Evolutionary conservation across 176 grass and related monocot species (phyloP).

Genomic region (Oryza longistaminata): DNA sequence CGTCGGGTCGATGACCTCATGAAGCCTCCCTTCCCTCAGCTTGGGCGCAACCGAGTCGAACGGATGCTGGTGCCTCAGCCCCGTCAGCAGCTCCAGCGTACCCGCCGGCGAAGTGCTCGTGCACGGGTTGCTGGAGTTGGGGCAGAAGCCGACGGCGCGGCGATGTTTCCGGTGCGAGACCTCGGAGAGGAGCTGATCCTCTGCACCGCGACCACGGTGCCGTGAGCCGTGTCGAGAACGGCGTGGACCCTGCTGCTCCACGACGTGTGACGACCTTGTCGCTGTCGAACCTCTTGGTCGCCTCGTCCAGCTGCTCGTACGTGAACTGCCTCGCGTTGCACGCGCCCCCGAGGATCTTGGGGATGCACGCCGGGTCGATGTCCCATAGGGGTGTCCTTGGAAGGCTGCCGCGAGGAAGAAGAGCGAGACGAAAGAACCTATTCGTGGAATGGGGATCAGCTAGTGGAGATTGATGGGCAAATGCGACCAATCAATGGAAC

Average conservation of each 20-base stretch:
- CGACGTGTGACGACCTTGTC: slow-evolving; percentile 41
- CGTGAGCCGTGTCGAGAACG: slow-evolving; percentile 48
- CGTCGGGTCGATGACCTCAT: slow-evolving; percentile 78
- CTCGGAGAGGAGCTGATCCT: slow-evolving; percentile 67
- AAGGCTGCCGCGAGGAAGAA: slow-evolving; percentile 69
- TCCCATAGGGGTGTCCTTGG: slow-evolving; percentile 57
- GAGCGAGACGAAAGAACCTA: slow-evolving; percentile 66
- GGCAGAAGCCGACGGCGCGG: slow-evolving; percentile 79
- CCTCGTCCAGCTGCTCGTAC: slow-evolving; percentile 86
- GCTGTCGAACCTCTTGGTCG: slow-evolving; percentile 52
- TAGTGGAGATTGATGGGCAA: background rate
- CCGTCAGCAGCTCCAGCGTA: slow-evolving; percentile 75
- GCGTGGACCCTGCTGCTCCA: slow-evolving; percentile 53
- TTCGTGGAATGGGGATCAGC: background rate
- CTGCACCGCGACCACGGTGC: slow-evolving; percentile 74
- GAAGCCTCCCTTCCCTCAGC: slow-evolving; percentile 58
- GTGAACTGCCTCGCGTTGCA: slow-evolving; percentile 72
- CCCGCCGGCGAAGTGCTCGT: slow-evolving; percentile 78
- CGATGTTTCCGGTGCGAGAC: slow-evolving; percentile 70
- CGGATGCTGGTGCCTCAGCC: slow-evolving; percentile 52
- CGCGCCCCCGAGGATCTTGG: slow-evolving; percentile 67
- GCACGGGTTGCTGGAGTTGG: slow-evolving; percentile 67
- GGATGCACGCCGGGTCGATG: slow-evolving; percentile 74
- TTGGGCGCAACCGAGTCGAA: slow-evolving; percentile 66
- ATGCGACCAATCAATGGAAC: background rate